Evolutionary conservation across 139 green algal species (phyloP).

Genomic region (Picochlorum sp.): DNA sequence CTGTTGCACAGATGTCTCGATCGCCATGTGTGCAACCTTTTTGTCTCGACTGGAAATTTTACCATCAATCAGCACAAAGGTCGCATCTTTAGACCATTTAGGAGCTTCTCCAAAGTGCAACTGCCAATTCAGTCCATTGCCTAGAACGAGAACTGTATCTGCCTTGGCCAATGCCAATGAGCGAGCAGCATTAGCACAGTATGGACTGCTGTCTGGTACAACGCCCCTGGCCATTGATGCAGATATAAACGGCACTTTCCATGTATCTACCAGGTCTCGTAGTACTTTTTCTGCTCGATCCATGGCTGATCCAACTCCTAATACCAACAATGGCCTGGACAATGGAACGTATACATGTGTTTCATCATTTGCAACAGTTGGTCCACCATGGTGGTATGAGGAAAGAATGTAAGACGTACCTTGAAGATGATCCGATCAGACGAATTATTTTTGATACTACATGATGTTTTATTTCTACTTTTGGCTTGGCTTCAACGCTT

Average conservation of each 20-base stretch:
- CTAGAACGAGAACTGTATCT: slow-evolving; percentile 65
- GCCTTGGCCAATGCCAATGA: slow-evolving; percentile 47
- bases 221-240: slow-evolving; percentile 72
- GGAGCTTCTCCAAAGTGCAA: slow-evolving; percentile 71
- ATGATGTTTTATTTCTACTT: no score
- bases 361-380: background rate
- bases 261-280: slow-evolving; percentile 33
- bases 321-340: slow-evolving; percentile 52
- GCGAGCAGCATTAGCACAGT: slow-evolving; percentile 51
- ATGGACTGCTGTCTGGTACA: slow-evolving; percentile 50
- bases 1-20: slow-evolving; percentile 29
- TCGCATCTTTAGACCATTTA: slow-evolving; percentile 41
- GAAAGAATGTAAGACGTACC: no score
- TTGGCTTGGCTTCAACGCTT: no score
- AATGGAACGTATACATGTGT: background rate
- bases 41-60: slow-evolving; percentile 32
- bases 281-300: slow-evolving; percentile 35
- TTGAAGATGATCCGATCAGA: background rate
- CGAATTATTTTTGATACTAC: no score
- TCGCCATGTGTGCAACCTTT: slow-evolving; percentile 36
- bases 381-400: no score
- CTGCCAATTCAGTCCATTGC: slow-evolving; percentile 71
- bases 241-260: slow-evolving; percentile 55
- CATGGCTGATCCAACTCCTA: slow-evolving; percentile 62
- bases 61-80: slow-evolving; percentile 64